These are phyloP conservation scores for sorghum (Sorghum bicolor) DNA, from an alignment of 176 grass and related monocot genomes.

Conservation along the genomic window DNA sequence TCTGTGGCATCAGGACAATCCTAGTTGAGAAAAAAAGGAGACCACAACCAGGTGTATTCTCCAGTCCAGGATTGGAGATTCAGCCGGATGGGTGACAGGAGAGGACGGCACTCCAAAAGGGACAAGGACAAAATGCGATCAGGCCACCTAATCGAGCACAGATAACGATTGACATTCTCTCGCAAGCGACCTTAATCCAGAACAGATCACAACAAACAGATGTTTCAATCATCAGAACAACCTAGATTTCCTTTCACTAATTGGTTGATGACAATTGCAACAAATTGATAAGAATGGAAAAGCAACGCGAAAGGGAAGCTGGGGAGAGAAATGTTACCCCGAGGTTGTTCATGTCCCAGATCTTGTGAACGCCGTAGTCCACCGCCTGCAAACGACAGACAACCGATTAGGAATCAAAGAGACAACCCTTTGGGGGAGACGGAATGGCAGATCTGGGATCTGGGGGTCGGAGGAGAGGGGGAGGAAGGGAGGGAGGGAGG, in stretches of 20 bases:
- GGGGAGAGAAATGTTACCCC: constrained; percentile 38
- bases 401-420: background rate
- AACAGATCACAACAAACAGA: background rate
- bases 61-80: background rate
- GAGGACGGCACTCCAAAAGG: background rate
- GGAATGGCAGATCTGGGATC: constrained; percentile 15
- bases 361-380: constrained; percentile 73
- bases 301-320: background rate
- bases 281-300: background rate
- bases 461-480: background rate
- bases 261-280: background rate
- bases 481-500: background rate
- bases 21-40: background rate
- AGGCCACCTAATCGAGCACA: background rate
- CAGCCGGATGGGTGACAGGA: background rate
- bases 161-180: background rate
- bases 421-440: background rate
- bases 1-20: background rate
- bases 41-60: background rate
- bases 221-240: background rate
- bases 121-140: background rate
- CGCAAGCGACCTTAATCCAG: background rate
- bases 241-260: background rate
- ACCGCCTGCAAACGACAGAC: constrained; percentile 48
- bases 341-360: constrained; percentile 80